These are phyloP conservation scores for Coniochaeta sp. DNA, from an alignment of 2,329 filamentous ascomycete genomes.

Conservation along the genomic window DNA sequence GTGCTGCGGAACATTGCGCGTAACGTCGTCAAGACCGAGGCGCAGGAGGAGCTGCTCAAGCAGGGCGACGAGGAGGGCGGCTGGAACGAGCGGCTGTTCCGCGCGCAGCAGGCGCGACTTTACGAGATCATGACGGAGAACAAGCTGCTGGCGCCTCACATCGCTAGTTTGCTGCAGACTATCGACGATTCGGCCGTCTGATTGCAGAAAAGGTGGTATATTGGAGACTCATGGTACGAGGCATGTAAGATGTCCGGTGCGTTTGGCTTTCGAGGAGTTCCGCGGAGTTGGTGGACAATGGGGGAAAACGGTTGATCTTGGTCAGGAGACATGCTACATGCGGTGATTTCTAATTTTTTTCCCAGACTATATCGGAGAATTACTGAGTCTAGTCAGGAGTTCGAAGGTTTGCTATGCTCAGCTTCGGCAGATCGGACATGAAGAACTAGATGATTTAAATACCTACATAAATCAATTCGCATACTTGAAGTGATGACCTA, in stretches of 20 bases:
- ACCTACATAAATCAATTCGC: no score
- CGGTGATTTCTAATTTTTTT: not conserved
- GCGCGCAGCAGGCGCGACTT: slow-evolving; percentile 54
- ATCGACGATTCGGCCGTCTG: not conserved
- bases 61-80: slow-evolving; percentile 30
- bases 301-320: not conserved
- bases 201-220: not conserved
- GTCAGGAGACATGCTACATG: not conserved
- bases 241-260: not conserved
- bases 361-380: not conserved
- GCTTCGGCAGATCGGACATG: not conserved
- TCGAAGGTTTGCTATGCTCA: not conserved
- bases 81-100: slow-evolving; percentile 63
- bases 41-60: slow-evolving; percentile 46
- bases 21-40: slow-evolving; percentile 55
- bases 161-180: slow-evolving; percentile 22
- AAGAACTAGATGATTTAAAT: not conserved
- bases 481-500: not conserved
- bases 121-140: slow-evolving; percentile 68
- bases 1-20: slow-evolving; percentile 72
- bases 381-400: not conserved
- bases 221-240: not conserved
- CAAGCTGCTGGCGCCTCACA: slow-evolving; percentile 38
- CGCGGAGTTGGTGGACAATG: not conserved
- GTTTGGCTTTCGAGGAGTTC: not conserved